Percentiles rank a stretch among this genome's conserved stretches.
Conservation (phyloP, 2,329 filamentous ascomycete genomes). For the Pseudodiploospora longispora region DNA sequence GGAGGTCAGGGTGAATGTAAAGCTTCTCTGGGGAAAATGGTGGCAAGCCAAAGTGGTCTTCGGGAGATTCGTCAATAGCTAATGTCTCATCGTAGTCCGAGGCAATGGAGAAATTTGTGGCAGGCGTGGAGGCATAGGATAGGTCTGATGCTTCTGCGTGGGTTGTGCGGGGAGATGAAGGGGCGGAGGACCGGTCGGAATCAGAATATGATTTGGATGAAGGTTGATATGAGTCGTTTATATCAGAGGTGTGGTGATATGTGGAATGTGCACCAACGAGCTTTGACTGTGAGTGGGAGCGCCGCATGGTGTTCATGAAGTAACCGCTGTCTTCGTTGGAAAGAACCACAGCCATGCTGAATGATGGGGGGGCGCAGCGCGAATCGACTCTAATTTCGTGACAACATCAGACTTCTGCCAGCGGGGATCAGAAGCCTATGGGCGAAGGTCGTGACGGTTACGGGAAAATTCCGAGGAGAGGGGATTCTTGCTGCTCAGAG, state of each 20-base stretch:
- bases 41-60: constrained; percentile 40
- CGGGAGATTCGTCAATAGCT: constrained; percentile 33
- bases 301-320: constrained; percentile 47
- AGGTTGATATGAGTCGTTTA: constrained; percentile 39
- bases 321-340: constrained; percentile 49
- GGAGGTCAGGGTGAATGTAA: constrained; percentile 26
- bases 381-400: constrained; percentile 2
- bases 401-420: not conserved
- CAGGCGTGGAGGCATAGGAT: constrained; percentile 55
- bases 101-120: constrained; percentile 54
- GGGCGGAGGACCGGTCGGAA: constrained; percentile 43
- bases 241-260: constrained; percentile 36
- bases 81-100: constrained; percentile 46
- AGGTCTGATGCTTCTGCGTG: constrained; percentile 46
- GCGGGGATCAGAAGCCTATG: constrained; percentile 3
- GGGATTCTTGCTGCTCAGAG: too few species aligned
- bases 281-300: constrained; percentile 53
- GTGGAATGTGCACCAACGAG: constrained; percentile 37
- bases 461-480: too few species aligned
- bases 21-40: constrained; percentile 39
- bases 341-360: constrained; percentile 48
- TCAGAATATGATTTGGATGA: constrained; percentile 35
- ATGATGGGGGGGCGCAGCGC: constrained; percentile 1
- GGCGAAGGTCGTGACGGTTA: not conserved
- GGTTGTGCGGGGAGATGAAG: constrained; percentile 47